Evolutionary conservation across 257 asterid species (phyloP).

Genomic region (Solanum clarkiae): DNA sequence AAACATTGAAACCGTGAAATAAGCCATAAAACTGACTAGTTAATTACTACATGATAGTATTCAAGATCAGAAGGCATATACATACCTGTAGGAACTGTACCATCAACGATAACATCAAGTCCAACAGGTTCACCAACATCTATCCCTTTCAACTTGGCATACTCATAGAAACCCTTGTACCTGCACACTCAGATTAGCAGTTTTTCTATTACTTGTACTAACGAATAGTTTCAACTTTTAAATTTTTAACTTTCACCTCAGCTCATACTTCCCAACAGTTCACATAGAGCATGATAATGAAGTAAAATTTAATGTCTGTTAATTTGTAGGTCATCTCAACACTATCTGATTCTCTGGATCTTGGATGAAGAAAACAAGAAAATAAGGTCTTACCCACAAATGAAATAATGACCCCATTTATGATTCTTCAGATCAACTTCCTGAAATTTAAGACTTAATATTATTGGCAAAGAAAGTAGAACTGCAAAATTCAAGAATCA

Average conservation of each 20-base stretch:
- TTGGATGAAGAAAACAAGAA: neutral
- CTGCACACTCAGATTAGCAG: slow-evolving; percentile 18
- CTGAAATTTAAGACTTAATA: slow-evolving; percentile 18
- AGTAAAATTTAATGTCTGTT: neutral
- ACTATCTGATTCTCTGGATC: neutral
- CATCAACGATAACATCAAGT: slow-evolving; percentile 78
- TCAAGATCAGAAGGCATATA: slow-evolving; percentile 7
- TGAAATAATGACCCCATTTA: slow-evolving; percentile 88
- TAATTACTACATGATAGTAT: neutral
- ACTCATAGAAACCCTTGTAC: slow-evolving; percentile 87
- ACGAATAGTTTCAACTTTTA: neutral
- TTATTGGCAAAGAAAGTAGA: neutral
- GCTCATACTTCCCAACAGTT: neutral
- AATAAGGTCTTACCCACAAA: slow-evolving; percentile 61
- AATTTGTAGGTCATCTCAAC: neutral
- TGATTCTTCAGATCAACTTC: slow-evolving; percentile 81
- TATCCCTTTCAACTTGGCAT: slow-evolving; percentile 57
- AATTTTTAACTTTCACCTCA: neutral
- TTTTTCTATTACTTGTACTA: neutral
- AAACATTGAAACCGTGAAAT: neutral
- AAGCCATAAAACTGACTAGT: neutral
- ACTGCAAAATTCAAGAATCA: neutral
- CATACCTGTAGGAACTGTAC: slow-evolving; percentile 85
- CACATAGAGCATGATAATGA: neutral
- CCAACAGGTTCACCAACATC: slow-evolving; percentile 49